Evolutionary conservation across 1,284 basidiomycete species (phyloP).

Genomic region (Kwoniella shivajii): DNA sequence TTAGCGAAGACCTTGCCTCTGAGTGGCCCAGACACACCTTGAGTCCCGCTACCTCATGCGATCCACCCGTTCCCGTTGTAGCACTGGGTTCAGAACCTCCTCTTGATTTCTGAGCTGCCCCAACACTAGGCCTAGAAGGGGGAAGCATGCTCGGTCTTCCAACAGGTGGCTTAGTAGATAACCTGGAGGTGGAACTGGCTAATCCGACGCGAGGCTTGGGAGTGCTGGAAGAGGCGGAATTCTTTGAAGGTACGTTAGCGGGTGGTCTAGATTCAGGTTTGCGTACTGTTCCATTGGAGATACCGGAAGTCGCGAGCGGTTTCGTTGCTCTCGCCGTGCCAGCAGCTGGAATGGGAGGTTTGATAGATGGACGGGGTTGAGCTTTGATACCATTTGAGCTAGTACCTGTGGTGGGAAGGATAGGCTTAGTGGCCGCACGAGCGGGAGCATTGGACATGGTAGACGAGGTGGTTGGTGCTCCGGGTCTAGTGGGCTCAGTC

Average conservation of each 20-base stretch:
- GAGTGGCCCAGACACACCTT: conserved; percentile 17
- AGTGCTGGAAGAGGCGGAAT: neutral
- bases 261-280: conserved; percentile 2
- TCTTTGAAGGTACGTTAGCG: neutral
- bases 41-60: conserved; percentile 15
- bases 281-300: neutral
- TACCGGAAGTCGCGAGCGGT: neutral
- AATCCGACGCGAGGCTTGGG: conserved; percentile 2
- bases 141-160: conserved; percentile 19
- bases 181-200: conserved; percentile 1
- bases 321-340: neutral
- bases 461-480: conserved; percentile 12
- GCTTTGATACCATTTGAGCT: neutral
- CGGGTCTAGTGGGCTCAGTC: neutral
- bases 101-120: conserved; percentile 3
- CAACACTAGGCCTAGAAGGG: conserved; percentile 5
- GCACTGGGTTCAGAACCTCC: conserved; percentile 15
- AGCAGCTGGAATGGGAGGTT: conserved; percentile 16
- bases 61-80: conserved; percentile 6
- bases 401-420: neutral
- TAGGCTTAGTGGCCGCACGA: neutral
- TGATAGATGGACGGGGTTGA: conserved; percentile 7
- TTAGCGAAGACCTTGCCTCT: no score
- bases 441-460: conserved; percentile 6
- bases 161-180: conserved; percentile 3